A percentile compares a stretch with the other conserved stretches of the same genome.
phyloP scores from a whole-genome alignment of 164 flowering plant genomes.

The Saururus chinensis region DNA sequence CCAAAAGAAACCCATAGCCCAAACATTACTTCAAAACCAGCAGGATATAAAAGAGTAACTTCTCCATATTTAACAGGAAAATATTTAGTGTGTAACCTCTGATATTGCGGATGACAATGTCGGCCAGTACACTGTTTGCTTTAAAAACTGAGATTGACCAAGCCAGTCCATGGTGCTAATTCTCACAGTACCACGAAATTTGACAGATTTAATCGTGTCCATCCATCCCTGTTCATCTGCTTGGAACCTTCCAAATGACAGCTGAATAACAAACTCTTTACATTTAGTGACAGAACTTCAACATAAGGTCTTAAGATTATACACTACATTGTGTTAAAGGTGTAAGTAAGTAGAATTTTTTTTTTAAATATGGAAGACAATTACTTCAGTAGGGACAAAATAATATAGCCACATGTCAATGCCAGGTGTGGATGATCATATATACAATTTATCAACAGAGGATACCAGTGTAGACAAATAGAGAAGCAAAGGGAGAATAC shows the following conservation, averaged over 20 bases:
- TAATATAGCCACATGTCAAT: too few relatives aligned
- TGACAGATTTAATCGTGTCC: slow-evolving; percentile 79
- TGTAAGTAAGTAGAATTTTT: too few relatives aligned
- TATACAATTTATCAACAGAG: too few relatives aligned
- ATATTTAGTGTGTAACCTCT: slow-evolving; percentile 29
- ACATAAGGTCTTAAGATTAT: too few relatives aligned
- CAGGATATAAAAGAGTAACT: neutral
- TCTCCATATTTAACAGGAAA: neutral
- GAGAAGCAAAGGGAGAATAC: too few relatives aligned
- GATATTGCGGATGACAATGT: slow-evolving; percentile 82
- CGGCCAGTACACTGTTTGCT: slow-evolving; percentile 64
- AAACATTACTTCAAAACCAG: neutral
- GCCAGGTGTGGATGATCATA: too few relatives aligned
- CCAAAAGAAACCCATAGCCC: neutral
- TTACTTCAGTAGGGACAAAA: too few relatives aligned
- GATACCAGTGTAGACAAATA: too few relatives aligned
- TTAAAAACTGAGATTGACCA: slow-evolving; percentile 68
- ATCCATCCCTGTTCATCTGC: slow-evolving; percentile 92
- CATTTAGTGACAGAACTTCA: neutral
- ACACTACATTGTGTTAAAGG: too few relatives aligned
- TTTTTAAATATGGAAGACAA: too few relatives aligned
- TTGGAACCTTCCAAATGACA: slow-evolving; percentile 69
- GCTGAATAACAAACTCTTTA: slow-evolving; percentile 29
- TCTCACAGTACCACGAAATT: slow-evolving; percentile 47
- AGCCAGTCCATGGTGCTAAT: slow-evolving; percentile 97